Evolutionary conservation across 2,329 filamentous ascomycete genomes (phyloP).

Genomic region (Cladosporium colombiae): DNA sequence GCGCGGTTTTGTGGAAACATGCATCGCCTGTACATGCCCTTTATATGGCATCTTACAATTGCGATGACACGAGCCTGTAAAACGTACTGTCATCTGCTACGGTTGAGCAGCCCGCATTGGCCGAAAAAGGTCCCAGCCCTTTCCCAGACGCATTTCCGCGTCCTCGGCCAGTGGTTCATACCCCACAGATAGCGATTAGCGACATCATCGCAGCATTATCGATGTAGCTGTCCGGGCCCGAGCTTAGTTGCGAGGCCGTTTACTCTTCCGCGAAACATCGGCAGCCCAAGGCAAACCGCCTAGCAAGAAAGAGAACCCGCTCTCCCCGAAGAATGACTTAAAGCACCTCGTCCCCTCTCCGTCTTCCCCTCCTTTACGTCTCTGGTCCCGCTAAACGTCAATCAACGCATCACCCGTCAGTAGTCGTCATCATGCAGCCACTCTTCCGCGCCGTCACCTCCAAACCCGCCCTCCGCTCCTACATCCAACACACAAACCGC

Average conservation of each 20-base stretch:
- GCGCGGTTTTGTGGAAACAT: conserved; percentile 1
- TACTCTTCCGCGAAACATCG: conserved; percentile 13
- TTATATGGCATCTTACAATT: conserved; percentile 9
- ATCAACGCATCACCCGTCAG: conserved; percentile 11
- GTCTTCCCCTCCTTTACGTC: conserved; percentile 6
- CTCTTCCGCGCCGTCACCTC: conserved; percentile 26
- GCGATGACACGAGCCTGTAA: conserved; percentile 1
- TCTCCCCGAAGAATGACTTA: conserved; percentile 14
- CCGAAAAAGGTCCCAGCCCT: neutral
- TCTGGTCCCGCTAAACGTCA: neutral
- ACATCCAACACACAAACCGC: conserved; percentile 28
- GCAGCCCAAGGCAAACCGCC: conserved; percentile 9
- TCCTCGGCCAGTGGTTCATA: conserved; percentile 12
- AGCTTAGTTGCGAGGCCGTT: neutral
- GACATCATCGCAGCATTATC: conserved; percentile 7
- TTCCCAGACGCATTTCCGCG: neutral
- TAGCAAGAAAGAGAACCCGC: neutral
- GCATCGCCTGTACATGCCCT: conserved; percentile 14
- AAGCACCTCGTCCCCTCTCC: neutral
- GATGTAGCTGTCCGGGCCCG: neutral
- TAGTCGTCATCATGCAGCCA: conserved; percentile 27
- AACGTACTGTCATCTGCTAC: neutral
- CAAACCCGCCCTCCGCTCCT: conserved; percentile 26
- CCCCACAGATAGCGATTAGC: conserved; percentile 18
- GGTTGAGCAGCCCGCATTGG: neutral